phyloP scores from a whole-genome alignment of 495 filamentous ascomycete species.

The Zalerion maritima region DNA sequence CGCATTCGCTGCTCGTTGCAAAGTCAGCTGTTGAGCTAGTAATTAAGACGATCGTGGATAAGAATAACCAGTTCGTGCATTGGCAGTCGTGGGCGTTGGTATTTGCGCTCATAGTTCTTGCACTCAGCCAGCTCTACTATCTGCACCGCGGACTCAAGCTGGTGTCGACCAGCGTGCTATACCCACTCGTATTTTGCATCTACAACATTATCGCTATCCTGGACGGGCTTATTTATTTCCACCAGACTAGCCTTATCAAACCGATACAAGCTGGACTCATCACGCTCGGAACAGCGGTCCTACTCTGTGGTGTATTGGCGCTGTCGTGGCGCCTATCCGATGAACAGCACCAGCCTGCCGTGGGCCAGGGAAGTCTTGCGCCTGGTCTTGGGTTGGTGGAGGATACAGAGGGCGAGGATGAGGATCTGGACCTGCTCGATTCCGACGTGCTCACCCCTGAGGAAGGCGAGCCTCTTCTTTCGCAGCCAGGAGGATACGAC shows the following conservation, averaged over 20 bases:
- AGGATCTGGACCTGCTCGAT: slow-evolving; percentile 21
- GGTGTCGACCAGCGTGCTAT: slow-evolving; percentile 89
- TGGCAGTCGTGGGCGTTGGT: slow-evolving; percentile 97
- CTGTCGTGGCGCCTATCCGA: slow-evolving; percentile 87
- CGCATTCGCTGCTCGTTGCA: slow-evolving; percentile 81
- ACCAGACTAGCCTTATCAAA: slow-evolving; percentile 65
- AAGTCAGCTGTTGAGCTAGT: slow-evolving; percentile 95
- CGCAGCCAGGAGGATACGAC: slow-evolving; percentile 25
- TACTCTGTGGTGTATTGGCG: slow-evolving; percentile 77
- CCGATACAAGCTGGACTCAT: slow-evolving; percentile 70
- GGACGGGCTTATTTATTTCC: slow-evolving; percentile 94
- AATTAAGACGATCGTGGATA: slow-evolving; percentile 80
- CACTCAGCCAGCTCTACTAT: slow-evolving; percentile 86
- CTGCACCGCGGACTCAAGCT: slow-evolving; percentile 86
- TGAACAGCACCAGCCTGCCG: slow-evolving; percentile 42
- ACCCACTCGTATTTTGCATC: slow-evolving; percentile 96
- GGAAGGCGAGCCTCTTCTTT: slow-evolving; percentile 15
- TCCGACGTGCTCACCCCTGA: slow-evolving; percentile 26
- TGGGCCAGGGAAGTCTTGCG: slow-evolving; percentile 46
- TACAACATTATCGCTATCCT: slow-evolving; percentile 99
- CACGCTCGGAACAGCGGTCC: slow-evolving; percentile 68
- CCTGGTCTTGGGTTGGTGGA: slow-evolving; percentile 59
- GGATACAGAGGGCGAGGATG: slow-evolving; percentile 44
- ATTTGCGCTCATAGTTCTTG: slow-evolving; percentile 63
- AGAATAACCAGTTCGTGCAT: slow-evolving; percentile 84